Evolutionary conservation across 1,284 basidiomycete genomes (phyloP), one percentile per base, ranked within the genome.

Genomic region (Sporisorium scitamineum): DNA sequence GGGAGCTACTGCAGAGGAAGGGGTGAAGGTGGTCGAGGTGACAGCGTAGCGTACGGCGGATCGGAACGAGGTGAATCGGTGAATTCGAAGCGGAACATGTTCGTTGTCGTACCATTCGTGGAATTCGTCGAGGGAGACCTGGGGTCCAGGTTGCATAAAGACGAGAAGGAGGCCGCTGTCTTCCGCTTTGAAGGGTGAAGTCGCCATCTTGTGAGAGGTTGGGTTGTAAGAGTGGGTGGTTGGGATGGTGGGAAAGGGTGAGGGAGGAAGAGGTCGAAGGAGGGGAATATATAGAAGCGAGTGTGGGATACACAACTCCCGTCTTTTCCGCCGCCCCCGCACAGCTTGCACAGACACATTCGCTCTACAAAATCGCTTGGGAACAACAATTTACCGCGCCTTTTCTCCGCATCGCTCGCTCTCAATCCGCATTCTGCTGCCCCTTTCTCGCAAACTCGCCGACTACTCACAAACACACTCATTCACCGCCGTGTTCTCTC

Each of bases 91-190:
- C 2, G 86, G 86, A 2, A 87, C 83, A 58, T 87, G 86, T 60
- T 87, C 86, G 58, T 80, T 76, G 70, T 86, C 86, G 78, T 87
- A 87, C 86, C 86, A 87, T 45, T 85, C 85, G 48, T 85, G 80
- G 54, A 85, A 85, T 61, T 85, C 84, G 5, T 62, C 54, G 22
- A 79, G 61, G 7, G 76, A 70, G 5, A 80, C 80, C 0, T 57
- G n/a, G 16, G 65, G 32, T 5, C 84, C 84, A 2, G 84, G 81
- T n/a, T 80, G 68, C 58, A 81, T 76, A 26, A 80, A 82, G 8
- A 85, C 84, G 16, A 80, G 47, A 5, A 85, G 57, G n/a, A 85
- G 68, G 5, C 84, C 85, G 6, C 64, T 50, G 1, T 84, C 80
- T 1, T 54, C 20, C 16, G 63, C 34, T 5, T 68, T 65, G 64